Evolutionary conservation across 352 stramenopile genomes (phyloP).

Genomic region (Thraustochytrium sp.): DNA sequence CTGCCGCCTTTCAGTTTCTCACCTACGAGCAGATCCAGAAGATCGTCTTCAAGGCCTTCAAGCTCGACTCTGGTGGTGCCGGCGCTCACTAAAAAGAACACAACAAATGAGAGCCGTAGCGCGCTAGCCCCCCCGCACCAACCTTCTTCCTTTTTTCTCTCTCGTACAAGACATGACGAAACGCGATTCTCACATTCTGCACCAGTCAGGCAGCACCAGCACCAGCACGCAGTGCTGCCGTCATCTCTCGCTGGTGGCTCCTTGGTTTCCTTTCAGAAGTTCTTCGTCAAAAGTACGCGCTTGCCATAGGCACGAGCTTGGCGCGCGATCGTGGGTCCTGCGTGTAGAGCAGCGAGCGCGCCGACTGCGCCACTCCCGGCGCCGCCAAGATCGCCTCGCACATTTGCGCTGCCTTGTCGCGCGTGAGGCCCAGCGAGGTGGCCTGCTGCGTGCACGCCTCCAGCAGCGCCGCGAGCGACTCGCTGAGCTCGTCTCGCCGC

Average conservation of each 20-base stretch:
- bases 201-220: too few relatives aligned
- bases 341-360: not conserved
- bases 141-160: too few relatives aligned
- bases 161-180: too few relatives aligned
- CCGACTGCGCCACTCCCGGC: not conserved
- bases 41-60: slow-evolving; percentile 27
- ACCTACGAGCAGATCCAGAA: slow-evolving; percentile 39
- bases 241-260: not conserved
- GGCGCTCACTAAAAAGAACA: not conserved
- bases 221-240: too few relatives aligned
- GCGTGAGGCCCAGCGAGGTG: not conserved
- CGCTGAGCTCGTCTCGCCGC: not conserved
- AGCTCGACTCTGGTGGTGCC: not conserved
- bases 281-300: slow-evolving; percentile 1
- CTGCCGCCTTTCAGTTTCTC: slow-evolving; percentile 38
- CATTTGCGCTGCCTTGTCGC: not conserved
- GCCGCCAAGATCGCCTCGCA: not conserved
- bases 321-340: not conserved
- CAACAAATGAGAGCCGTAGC: too few relatives aligned
- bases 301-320: not conserved
- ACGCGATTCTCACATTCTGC: too few relatives aligned
- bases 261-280: not conserved
- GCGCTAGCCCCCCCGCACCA: too few relatives aligned
- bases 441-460: not conserved
- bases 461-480: not conserved